Conservation (phyloP, 495 filamentous ascomycete species). For the Aspergillus indologenus region DNA sequence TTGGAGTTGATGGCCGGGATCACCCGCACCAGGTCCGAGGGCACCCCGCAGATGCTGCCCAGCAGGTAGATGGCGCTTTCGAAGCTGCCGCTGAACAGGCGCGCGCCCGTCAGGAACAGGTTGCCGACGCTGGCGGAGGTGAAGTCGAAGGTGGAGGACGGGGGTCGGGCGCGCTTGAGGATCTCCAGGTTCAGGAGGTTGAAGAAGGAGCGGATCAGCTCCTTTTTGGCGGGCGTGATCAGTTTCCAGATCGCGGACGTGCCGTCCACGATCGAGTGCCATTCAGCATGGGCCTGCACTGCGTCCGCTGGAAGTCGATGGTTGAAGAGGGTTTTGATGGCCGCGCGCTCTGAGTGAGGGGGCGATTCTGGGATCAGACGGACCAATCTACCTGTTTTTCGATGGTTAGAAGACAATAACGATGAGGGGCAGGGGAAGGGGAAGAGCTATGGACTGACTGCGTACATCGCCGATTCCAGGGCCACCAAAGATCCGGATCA, state of each 20-base stretch:
- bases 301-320: conserved; percentile 65
- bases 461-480: conserved; percentile 90
- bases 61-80: conserved; percentile 81
- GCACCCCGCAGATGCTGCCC: conserved; percentile 75
- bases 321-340: conserved; percentile 81
- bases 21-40: conserved; percentile 64
- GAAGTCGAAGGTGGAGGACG: conserved; percentile 80
- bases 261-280: conserved; percentile 86
- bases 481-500: conserved; percentile 89
- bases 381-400: conserved; percentile 68
- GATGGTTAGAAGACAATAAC: conserved; percentile 10
- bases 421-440: background rate
- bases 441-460: conserved; percentile 53
- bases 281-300: conserved; percentile 53
- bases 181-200: conserved; percentile 88
- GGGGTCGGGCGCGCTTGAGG: conserved; percentile 74
- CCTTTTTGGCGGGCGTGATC: conserved; percentile 80
- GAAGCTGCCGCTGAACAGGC: conserved; percentile 77
- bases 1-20: conserved; percentile 92
- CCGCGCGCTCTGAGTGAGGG: conserved; percentile 59
- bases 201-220: conserved; percentile 87
- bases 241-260: conserved; percentile 68
- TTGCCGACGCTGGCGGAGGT: conserved; percentile 88
- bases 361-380: conserved; percentile 76
- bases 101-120: conserved; percentile 81